A percentile compares a stretch with the other conserved stretches of the same genome.
phyloP scores from a whole-genome alignment of 2,329 filamentous ascomycete species.

The Diaporthe vexans region DNA sequence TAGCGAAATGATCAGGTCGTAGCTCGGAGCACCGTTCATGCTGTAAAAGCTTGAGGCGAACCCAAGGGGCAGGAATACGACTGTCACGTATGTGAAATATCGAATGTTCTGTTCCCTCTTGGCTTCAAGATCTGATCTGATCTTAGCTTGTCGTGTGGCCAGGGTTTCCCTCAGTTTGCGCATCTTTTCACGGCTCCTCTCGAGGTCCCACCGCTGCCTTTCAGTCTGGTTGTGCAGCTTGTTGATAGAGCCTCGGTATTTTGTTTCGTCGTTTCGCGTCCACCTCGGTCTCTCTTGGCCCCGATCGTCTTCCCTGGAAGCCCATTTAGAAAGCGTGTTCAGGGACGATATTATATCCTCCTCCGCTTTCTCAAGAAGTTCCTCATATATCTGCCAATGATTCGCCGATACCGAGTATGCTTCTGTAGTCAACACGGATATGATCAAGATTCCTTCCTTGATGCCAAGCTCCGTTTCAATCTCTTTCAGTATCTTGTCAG shows the following conservation, averaged over 20 bases:
- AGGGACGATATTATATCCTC: background rate
- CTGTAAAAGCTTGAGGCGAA: background rate
- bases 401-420: background rate
- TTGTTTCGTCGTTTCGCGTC: background rate
- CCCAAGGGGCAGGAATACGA: background rate
- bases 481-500: background rate
- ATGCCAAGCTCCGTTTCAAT: background rate
- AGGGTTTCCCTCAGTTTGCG: background rate
- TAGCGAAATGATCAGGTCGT: background rate
- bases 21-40: background rate
- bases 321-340: background rate
- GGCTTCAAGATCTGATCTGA: background rate
- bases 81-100: background rate
- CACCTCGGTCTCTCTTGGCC: background rate
- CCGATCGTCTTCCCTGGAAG: background rate
- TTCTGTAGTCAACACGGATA: background rate
- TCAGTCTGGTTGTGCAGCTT: background rate
- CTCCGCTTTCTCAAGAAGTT: background rate
- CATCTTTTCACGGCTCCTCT: background rate
- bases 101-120: background rate
- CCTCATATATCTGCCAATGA: background rate
- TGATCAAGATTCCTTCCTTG: background rate
- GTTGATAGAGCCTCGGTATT: background rate
- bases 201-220: background rate
- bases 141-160: background rate